Evolutionary conservation across 1,284 basidiomycete species (phyloP).

Genomic region (Melampsora larici-populina): DNA sequence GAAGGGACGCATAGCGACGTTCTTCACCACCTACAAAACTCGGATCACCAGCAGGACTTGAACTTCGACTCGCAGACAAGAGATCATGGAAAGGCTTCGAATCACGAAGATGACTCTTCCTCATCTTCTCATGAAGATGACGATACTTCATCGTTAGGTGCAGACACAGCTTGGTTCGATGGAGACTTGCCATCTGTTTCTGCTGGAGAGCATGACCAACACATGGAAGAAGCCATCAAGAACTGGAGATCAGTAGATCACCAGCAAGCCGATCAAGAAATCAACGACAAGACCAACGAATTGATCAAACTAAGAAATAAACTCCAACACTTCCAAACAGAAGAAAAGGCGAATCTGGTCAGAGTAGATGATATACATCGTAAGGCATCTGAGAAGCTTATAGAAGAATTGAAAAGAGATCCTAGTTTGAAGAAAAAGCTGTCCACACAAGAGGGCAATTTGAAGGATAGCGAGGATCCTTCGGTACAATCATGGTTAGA

Average conservation of each 20-base stretch:
- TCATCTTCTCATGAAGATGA: no score
- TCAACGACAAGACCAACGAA: neutral
- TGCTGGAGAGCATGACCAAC: neutral
- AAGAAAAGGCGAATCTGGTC: neutral
- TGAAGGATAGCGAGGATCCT: neutral
- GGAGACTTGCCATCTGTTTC: no score
- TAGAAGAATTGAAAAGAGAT: neutral
- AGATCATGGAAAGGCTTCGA: no score
- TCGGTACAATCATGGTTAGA: neutral
- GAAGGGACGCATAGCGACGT: no score
- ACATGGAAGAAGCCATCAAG: neutral
- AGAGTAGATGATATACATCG: neutral
- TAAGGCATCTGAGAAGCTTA: neutral
- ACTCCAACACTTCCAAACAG: neutral
- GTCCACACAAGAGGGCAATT: neutral
- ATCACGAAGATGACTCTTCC: no score
- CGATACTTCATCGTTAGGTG: no score
- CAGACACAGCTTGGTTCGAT: no score
- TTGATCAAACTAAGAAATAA: neutral
- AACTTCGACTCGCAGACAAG: no score
- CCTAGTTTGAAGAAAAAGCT: neutral
- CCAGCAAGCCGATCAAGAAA: neutral
- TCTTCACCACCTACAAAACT: no score
- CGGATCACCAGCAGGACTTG: no score
- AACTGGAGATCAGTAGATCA: neutral